These are phyloP conservation scores for Boletus vermiculosoides DNA, from an alignment of 768 basidiomycete genomes.

Conservation along the genomic window DNA sequence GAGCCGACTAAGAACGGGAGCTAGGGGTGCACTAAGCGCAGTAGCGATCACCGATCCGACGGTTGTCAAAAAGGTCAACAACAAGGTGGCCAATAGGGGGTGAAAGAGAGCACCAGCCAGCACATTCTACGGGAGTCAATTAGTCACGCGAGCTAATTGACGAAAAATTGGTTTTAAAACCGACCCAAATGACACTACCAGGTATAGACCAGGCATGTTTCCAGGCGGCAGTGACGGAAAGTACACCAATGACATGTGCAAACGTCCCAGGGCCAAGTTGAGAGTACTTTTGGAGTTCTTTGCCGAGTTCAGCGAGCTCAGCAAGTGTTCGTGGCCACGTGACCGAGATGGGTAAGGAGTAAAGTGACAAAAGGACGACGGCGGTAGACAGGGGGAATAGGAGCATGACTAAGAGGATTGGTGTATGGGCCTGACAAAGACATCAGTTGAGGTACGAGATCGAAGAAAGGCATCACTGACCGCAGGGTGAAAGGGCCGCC, in stretches of 20 bases:
- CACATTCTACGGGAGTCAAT: slow-evolving; percentile 64
- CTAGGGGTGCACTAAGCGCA: slow-evolving; percentile 76
- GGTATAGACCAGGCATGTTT: slow-evolving; percentile 98
- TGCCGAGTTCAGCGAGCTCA: slow-evolving; percentile 73
- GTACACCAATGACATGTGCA: slow-evolving; percentile 77
- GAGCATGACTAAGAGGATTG: slow-evolving; percentile 67
- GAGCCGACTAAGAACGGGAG: slow-evolving; percentile 74
- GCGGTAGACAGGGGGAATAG: slow-evolving; percentile 68
- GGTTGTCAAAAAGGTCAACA: slow-evolving; percentile 83
- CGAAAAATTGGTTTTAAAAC: slow-evolving; percentile 24
- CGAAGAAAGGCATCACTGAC: slow-evolving; percentile 28
- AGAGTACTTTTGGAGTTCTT: slow-evolving; percentile 75
- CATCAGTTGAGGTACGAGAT: slow-evolving; percentile 10
- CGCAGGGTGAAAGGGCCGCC: slow-evolving; percentile 33
- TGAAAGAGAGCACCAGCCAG: slow-evolving; percentile 85
- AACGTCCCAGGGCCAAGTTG: slow-evolving; percentile 63
- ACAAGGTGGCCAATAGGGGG: slow-evolving; percentile 74
- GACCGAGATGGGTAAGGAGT: slow-evolving; percentile 66
- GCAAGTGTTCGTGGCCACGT: slow-evolving; percentile 74
- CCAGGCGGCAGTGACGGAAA: slow-evolving; percentile 86
- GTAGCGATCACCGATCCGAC: slow-evolving; percentile 83
- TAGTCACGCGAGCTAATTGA: slow-evolving; percentile 14
- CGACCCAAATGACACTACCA: slow-evolving; percentile 87
- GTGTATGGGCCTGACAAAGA: slow-evolving; percentile 46
- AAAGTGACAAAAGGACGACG: slow-evolving; percentile 44